phyloP scores from a whole-genome alignment of 306 rosid genomes.

The Abrus precatorius region DNA sequence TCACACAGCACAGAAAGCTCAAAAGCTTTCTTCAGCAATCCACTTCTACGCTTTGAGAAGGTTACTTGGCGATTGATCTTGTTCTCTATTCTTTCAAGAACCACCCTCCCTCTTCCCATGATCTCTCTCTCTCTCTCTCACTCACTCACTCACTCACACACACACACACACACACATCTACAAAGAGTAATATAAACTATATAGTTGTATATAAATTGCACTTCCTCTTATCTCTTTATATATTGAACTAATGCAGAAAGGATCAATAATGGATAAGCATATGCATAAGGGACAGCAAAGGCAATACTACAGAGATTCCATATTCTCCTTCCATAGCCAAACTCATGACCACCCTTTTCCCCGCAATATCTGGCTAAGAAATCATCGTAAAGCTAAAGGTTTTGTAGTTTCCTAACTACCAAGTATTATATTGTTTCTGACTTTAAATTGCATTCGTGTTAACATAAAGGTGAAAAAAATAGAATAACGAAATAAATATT shows the following conservation, averaged over 20 bases:
- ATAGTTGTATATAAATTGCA: neutral
- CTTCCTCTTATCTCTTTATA: conserved; percentile 28
- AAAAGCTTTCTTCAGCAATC: conserved; percentile 83
- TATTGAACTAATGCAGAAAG: conserved; percentile 4
- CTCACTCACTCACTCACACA: neutral
- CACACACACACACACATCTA: no score
- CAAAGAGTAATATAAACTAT: no score
- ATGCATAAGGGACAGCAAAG: conserved; percentile 16
- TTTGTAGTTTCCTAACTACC: neutral
- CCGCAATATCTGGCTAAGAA: conserved; percentile 20
- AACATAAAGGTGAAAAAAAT: neutral
- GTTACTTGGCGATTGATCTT: conserved; percentile 86
- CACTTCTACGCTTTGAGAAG: conserved; percentile 80
- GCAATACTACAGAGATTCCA: conserved; percentile 34
- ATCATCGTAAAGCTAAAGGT: conserved; percentile 14
- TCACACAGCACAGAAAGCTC: conserved; percentile 90
- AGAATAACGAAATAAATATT: neutral
- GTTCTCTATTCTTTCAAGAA: conserved; percentile 90
- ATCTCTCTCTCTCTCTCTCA: conserved; percentile 21
- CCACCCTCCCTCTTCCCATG: conserved; percentile 88
- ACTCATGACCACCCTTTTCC: conserved; percentile 26
- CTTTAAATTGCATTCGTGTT: conserved; percentile 12
- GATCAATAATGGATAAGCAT: neutral
- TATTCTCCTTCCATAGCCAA: conserved; percentile 10
- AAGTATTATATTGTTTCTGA: neutral